Evolutionary conservation across 768 basidiomycete species (phyloP).

Genomic region (Neoboletus magnificus): DNA sequence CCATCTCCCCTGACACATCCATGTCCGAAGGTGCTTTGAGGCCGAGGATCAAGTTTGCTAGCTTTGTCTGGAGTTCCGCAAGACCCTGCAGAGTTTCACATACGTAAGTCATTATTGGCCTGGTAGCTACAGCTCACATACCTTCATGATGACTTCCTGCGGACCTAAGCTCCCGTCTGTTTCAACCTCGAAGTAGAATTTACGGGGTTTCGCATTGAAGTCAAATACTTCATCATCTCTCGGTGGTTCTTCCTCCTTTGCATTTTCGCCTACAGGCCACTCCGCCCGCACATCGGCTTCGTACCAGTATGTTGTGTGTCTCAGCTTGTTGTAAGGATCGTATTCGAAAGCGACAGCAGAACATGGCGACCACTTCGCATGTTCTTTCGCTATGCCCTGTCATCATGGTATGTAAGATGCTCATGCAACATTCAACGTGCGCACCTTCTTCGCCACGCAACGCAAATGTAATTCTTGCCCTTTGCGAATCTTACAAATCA

Average conservation of each 20-base stretch:
- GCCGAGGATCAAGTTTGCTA: constrained; percentile 75
- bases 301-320: constrained; percentile 95
- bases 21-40: constrained; percentile 62
- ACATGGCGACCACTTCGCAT: constrained; percentile 98
- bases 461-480: constrained; percentile 85
- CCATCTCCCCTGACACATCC: constrained; percentile 45
- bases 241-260: constrained; percentile 75
- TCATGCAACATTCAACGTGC: constrained; percentile 9
- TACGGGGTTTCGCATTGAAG: constrained; percentile 80
- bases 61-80: constrained; percentile 72
- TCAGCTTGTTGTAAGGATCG: constrained; percentile 94
- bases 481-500: constrained; percentile 90
- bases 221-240: constrained; percentile 84
- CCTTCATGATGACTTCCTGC: constrained; percentile 88
- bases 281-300: constrained; percentile 78
- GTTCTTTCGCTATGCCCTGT: constrained; percentile 97
- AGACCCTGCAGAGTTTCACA: constrained; percentile 52
- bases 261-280: constrained; percentile 91
- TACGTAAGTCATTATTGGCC: neutral
- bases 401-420: neutral
- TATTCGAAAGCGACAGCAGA: constrained; percentile 96
- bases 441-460: constrained; percentile 93
- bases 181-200: constrained; percentile 95
- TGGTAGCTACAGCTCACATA: constrained; percentile 24
- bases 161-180: constrained; percentile 87